phyloP scores from a whole-genome alignment of 495 filamentous ascomycete species.

The Collariella sp. region DNA sequence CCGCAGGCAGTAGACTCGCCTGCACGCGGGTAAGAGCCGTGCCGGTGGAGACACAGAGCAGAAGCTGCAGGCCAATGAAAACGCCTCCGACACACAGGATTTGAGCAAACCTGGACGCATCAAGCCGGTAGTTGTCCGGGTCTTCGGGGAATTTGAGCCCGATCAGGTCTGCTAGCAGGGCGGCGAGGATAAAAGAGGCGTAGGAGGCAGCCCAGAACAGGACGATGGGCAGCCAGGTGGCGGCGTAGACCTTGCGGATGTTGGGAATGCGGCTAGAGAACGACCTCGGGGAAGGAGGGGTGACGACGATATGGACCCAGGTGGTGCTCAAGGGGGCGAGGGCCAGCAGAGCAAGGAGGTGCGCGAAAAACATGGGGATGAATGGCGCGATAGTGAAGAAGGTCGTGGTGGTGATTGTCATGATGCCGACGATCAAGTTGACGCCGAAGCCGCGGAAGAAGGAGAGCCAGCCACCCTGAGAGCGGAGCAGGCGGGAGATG shows the following conservation, averaged over 20 bases:
- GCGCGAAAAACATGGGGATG: conserved; percentile 23
- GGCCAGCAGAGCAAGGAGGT: conserved; percentile 27
- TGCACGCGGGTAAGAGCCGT: conserved; percentile 41
- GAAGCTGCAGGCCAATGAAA: conserved; percentile 21
- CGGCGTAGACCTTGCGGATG: conserved; percentile 35
- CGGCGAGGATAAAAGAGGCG: conserved; percentile 19
- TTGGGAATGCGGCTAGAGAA: conserved; percentile 41
- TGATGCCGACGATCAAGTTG: conserved; percentile 17
- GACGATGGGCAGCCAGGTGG: conserved; percentile 34
- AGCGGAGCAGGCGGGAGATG: conserved; percentile 31
- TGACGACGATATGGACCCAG: conserved; percentile 42
- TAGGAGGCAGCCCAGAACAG: conserved; percentile 27
- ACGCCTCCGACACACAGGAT: conserved; percentile 22
- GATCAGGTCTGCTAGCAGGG: conserved; percentile 22
- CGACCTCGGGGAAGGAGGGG: conserved; percentile 25
- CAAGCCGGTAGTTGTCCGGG: background rate
- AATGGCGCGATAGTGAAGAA: conserved; percentile 16
- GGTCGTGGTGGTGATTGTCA: conserved; percentile 14
- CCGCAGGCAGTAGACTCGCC: conserved; percentile 42
- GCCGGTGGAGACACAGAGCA: conserved; percentile 35
- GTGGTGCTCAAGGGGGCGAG: conserved; percentile 32
- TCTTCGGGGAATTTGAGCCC: conserved; percentile 17
- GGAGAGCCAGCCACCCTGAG: conserved; percentile 31
- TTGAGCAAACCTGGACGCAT: conserved; percentile 29
- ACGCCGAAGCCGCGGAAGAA: conserved; percentile 35